Base-by-base conservation (phyloP, 2,329 filamentous ascomycete species). In the Zalaria sp. region DNA sequence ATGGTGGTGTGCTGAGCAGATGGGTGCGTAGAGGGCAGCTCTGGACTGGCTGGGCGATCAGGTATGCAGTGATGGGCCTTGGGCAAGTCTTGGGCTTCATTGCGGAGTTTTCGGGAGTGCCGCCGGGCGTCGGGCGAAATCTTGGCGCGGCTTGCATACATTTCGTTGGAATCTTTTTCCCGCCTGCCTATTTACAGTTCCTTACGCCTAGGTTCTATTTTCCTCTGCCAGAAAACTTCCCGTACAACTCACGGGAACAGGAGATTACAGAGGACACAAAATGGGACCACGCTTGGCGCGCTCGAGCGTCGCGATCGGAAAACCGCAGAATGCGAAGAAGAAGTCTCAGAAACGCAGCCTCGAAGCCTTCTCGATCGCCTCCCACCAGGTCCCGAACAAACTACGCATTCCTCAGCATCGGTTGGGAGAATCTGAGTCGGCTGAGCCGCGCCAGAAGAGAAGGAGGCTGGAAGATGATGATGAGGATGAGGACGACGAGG, bases 341-440 rank as follows among this genome's bases (percentile, higher is more conserved):
- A 68, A 59, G 49, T 61, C 67, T 40, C 64, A 64, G 39, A 78
- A 75, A 49, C 68, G 73, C 44, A 66, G 65, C 5, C 64, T 78
- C 32, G 70, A 83, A 58, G 79, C 79, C 25, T 74, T 79, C 48
- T 65, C 79, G 26, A 78, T 79, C 51, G 79, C 79, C n/a, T 69
- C 74, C 46, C 62, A 70, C 46, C 61, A 75, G 47, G 64, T 68
- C 47, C 68, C 72, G 3, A 68, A 72, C 11, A 66, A 65, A 44
- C 46, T 64, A 5, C 74, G 71, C 51, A 63, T 79, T 37, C 67
- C 70, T 47, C 65, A 66, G 45, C 69, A 72, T 57, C 70, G 79
- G 26, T 62, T 81, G 6, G 78, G 78, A 35, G 69, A 74, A 47
- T 51, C 58, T 7, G 64, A 72, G 35, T 61, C 60, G 43, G 66